Evolutionary conservation across 768 basidiomycete species (phyloP).

Genomic region (Mycena kentingensis): DNA sequence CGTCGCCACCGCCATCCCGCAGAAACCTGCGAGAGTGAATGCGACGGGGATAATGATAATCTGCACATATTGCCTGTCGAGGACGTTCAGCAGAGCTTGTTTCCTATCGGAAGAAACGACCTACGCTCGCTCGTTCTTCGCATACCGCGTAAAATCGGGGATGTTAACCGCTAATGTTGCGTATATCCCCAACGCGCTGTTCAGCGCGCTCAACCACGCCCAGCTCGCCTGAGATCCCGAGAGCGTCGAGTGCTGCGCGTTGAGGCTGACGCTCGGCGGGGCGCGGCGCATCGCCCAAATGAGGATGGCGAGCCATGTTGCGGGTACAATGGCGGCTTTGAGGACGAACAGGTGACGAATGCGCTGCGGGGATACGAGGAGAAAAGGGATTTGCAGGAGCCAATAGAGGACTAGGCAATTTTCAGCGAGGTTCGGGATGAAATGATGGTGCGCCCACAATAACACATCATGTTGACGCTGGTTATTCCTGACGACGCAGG

Average conservation of each 20-base stretch:
- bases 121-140: slow-evolving; percentile 57
- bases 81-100: background rate
- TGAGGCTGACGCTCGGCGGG: slow-evolving; percentile 60
- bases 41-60: slow-evolving; percentile 72
- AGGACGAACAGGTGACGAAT: slow-evolving; percentile 75
- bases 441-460: slow-evolving; percentile 1
- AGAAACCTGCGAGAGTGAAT: slow-evolving; percentile 76
- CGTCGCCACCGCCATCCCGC: slow-evolving; percentile 79
- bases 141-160: slow-evolving; percentile 87
- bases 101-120: slow-evolving; percentile 20
- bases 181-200: slow-evolving; percentile 75
- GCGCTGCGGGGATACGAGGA: slow-evolving; percentile 75
- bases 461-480: slow-evolving; percentile 47
- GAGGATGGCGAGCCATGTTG: slow-evolving; percentile 68
- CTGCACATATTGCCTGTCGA: slow-evolving; percentile 68
- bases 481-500: slow-evolving; percentile 61
- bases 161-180: slow-evolving; percentile 77
- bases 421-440: background rate
- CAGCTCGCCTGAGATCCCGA: slow-evolving; percentile 59
- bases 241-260: slow-evolving; percentile 49
- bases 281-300: slow-evolving; percentile 79
- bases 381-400: slow-evolving; percentile 73
- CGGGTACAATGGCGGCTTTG: slow-evolving; percentile 67
- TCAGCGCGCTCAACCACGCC: slow-evolving; percentile 79
- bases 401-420: slow-evolving; percentile 57